Evolutionary conservation across 2,329 filamentous ascomycete genomes (phyloP), one percentile per base, ranked within the genome.

Genomic region (Pseudogymnoascus sp.): DNA sequence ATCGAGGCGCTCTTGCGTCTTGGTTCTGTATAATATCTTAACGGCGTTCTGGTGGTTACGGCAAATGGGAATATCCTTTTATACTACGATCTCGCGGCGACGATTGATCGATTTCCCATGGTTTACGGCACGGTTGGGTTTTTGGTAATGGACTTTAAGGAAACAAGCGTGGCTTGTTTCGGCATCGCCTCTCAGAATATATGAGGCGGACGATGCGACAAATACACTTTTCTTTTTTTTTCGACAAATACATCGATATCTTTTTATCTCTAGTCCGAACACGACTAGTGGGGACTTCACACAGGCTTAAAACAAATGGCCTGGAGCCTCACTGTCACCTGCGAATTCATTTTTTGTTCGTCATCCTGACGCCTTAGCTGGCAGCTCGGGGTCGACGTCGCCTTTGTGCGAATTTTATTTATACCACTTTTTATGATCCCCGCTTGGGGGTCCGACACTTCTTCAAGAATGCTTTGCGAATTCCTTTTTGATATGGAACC

Each of bases 1-100:
- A 84, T 92, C 66, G 89, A 91, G 74, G 90, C 89, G 67, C 84
- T 93, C 71, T 79, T 94, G 71, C 84, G 86, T 74, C 87, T 94
- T 74, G 88, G 89, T 76, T 92, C 89, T 83, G 79, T 87, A 83
- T 87, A 87, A 71, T 70, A 68, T 61, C 64, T 60, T 61, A 55
- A 55, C 27, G 48, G 48, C 48, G 48, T 55, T 55, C 29, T 55
- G 48, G 48, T 55, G 48, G 48, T 55, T 55, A 21, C 29, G 48
- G 29, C 48, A 55, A 35, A 55, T 55, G 48, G 48, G 40, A 55
- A 55, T 55, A 55, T 21, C 48, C 40, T 33, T 29, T 35, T 55
- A 55, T 55, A 55, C 27, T 31, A 59, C 58, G 58, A 59, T 59
- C 37, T 40, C 58, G 58, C 58, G 58, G 58, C 58, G 58, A 59